phyloP scores from a whole-genome alignment of 257 asterid genomes.

The Gentiana straminea region DNA sequence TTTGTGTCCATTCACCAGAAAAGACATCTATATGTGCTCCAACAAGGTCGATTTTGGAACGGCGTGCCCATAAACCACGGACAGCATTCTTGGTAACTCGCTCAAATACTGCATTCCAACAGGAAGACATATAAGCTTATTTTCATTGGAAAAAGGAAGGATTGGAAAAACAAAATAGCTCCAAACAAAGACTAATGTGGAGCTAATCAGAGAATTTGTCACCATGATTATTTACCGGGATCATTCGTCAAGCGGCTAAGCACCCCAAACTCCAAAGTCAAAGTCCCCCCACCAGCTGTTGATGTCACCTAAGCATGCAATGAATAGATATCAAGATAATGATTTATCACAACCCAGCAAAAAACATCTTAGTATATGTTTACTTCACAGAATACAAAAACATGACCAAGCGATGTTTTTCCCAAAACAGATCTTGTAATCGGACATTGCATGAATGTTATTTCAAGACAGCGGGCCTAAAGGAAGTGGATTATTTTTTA shows the following conservation, averaged over 20 bases:
- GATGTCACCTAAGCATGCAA: conserved; percentile 67
- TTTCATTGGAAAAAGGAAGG: not conserved
- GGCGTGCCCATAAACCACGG: conserved; percentile 97
- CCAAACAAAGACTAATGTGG: not conserved
- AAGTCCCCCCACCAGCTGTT: conserved; percentile 99
- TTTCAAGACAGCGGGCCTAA: not conserved
- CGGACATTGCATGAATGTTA: no score
- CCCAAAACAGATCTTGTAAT: no score
- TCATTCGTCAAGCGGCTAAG: conserved; percentile 94
- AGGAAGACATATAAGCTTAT: conserved; percentile 7
- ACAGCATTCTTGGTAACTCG: conserved; percentile 93
- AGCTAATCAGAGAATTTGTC: not conserved
- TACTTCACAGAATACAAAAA: no score
- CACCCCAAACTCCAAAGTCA: conserved; percentile 90
- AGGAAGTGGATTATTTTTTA: not conserved
- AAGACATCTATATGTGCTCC: conserved; percentile 99
- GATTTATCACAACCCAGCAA: no score
- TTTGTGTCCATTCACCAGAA: conserved; percentile 99
- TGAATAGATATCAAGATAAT: no score
- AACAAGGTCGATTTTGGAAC: conserved; percentile 89
- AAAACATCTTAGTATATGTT: not conserved
- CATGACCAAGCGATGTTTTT: no score
- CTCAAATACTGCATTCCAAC: conserved; percentile 67
- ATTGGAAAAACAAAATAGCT: not conserved
- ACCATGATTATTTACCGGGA: conserved; percentile 44